phyloP scores from a whole-genome alignment of 2,329 filamentous ascomycete species.

The Colletotrichum tabaci region DNA sequence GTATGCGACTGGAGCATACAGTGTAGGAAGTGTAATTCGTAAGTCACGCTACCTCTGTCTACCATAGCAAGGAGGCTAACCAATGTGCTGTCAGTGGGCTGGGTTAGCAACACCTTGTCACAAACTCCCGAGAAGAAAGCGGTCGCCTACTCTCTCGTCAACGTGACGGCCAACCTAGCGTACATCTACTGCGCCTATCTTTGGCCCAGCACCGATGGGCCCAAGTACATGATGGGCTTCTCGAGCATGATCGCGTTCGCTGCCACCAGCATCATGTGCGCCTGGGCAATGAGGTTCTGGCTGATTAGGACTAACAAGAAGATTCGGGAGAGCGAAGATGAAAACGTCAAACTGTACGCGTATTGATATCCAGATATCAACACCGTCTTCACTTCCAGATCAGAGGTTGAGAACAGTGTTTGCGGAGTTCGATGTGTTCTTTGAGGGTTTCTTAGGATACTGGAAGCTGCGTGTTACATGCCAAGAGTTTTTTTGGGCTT shows the following conservation, averaged over 20 bases:
- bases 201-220: constrained; percentile 63
- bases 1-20: constrained; percentile 32
- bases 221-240: constrained; percentile 64
- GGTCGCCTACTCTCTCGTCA: constrained; percentile 72
- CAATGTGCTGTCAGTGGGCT: constrained; percentile 62
- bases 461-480: no score
- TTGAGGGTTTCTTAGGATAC: background rate
- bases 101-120: constrained; percentile 83
- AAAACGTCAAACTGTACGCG: constrained; percentile 44
- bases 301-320: constrained; percentile 44
- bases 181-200: constrained; percentile 70
- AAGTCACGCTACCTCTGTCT: background rate
- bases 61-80: background rate
- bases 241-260: constrained; percentile 77
- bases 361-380: constrained; percentile 30
- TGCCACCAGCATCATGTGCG: constrained; percentile 24
- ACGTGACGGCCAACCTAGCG: constrained; percentile 68
- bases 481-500: no score
- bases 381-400: no score
- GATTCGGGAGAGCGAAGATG: constrained; percentile 43
- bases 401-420: no score
- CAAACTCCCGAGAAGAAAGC: constrained; percentile 80
- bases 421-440: no score
- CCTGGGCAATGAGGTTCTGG: constrained; percentile 44
- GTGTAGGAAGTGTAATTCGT: constrained; percentile 40